phyloP scores from a whole-genome alignment of 345 rosid species.

The Gossypium raimondii region DNA sequence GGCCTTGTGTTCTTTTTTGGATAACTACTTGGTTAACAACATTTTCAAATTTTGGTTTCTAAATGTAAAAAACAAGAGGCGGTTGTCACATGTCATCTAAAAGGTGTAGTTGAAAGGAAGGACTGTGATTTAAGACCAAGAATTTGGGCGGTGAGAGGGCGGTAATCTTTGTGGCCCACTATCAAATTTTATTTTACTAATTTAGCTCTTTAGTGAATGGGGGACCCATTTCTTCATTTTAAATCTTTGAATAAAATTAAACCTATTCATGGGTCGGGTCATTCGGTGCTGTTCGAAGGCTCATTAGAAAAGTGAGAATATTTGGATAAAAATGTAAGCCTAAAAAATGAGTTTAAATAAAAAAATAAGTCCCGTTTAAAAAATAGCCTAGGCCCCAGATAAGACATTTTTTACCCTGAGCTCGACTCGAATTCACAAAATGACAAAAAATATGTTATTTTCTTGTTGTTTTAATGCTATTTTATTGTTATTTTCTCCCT shows the following conservation, averaged over 20 bases:
- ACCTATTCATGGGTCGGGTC: accelerated
- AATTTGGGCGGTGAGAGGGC: constrained; percentile 1
- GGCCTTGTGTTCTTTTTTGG: no score
- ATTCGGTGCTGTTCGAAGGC: accelerated
- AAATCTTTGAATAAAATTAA: no score
- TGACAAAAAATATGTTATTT: no score
- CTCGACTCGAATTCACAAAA: accelerated
- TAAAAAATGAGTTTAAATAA: accelerated
- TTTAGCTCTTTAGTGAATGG: no score
- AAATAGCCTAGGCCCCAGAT: accelerated
- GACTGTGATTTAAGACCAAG: not conserved
- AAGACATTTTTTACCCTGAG: no score
- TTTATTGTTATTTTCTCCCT: no score
- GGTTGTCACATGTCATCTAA: not conserved
- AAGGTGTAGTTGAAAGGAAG: not conserved
- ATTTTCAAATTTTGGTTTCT: no score
- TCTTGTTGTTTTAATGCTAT: no score
- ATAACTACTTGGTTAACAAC: no score
- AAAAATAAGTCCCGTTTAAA: no score
- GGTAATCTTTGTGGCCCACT: not conserved
- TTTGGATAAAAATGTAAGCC: accelerated
- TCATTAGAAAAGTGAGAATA: accelerated
- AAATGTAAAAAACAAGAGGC: not conserved
- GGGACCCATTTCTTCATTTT: no score
- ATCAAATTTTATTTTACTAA: not conserved